These are phyloP conservation scores for Adansonia digitata DNA, from an alignment of 345 rosid genomes.

Conservation along the genomic window DNA sequence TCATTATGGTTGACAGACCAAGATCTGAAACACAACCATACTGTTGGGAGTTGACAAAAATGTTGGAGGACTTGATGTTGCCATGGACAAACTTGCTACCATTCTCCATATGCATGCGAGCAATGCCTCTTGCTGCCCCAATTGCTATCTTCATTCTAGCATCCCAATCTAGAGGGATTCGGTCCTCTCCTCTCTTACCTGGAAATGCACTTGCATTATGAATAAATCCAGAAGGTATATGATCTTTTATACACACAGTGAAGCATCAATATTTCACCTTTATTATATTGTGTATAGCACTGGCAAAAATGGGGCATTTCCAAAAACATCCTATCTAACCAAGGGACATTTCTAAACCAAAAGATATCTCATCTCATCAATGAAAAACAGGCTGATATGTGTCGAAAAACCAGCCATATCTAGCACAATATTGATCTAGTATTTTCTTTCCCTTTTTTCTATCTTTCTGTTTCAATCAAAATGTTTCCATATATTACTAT, in stretches of 20 bases:
- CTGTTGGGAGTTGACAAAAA: slow-evolving; percentile 60
- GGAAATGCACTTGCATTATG: slow-evolving; percentile 20
- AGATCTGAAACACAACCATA: slow-evolving; percentile 77
- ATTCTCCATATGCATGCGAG: slow-evolving; percentile 63
- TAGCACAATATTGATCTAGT: neutral
- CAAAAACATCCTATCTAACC: neutral
- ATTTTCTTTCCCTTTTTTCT: neutral
- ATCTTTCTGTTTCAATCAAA: neutral
- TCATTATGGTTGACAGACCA: slow-evolving; percentile 77
- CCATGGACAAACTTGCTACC: slow-evolving; percentile 79
- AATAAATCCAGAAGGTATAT: neutral
- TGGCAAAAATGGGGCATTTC: neutral
- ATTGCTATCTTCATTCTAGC: slow-evolving; percentile 72
- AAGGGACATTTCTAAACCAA: neutral
- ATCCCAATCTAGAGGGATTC: slow-evolving; percentile 73
- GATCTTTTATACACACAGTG: neutral
- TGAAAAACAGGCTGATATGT: neutral
- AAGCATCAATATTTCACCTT: neutral
- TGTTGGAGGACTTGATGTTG: slow-evolving; percentile 87
- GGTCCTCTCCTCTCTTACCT: slow-evolving; percentile 65
- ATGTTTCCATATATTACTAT: neutral
- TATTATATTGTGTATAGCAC: neutral
- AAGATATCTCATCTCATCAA: neutral
- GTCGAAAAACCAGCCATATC: neutral
- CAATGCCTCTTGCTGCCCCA: slow-evolving; percentile 89